Base-by-base conservation (phyloP, 2,329 filamentous ascomycete genomes). In the Colletotrichum spinosum region DNA sequence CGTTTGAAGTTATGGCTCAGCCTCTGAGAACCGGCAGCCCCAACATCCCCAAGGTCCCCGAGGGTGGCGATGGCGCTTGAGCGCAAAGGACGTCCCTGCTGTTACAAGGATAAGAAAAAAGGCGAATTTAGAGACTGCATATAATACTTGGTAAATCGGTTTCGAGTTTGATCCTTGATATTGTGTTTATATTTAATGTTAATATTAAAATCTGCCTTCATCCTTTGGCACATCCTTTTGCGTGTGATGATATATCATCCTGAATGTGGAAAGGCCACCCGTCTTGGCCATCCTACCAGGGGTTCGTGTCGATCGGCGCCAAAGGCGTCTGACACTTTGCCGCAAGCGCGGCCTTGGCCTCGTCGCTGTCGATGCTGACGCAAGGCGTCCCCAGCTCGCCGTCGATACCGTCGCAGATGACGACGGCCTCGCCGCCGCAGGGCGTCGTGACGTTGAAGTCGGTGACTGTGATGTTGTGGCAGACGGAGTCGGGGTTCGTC, bases 391-490 rank as follows among this genome's bases (percentile, higher is more conserved):
- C 70, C 2, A 76, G 70, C 37, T 75, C 77, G 8, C 77, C 79
- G 10, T 72, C 70, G 69, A 82, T 78, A 17, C 76, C 83, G 69
- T 86, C 83, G 69, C 86, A 88, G 49, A 85, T 78, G 55, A 88
- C 77, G 52, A 80, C 80, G 15, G 78, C 73, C 6, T 78, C 72
- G 35, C 73, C 77, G 17, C 77, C 78, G 44, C 79, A 79, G 0
- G 86, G 86, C 46, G 81, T 86, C 0, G 78, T 83, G 60, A 90
- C 72, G 63, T 85, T 78, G 68, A 90, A 88, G 66, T 84, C 78
- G 68, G 83, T 80, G 60, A 89, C 77, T 12, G 78, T 78, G 69
- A 89, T 88, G 55, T 84, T 83, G 54, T 80, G 80, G 70, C 87
- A 90, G 8, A 87, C 81, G 0, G 86, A 85, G 49, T 84, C 70